Evolutionary conservation across 768 basidiomycete genomes (phyloP).

Genomic region (Leucocoprinus sp.): DNA sequence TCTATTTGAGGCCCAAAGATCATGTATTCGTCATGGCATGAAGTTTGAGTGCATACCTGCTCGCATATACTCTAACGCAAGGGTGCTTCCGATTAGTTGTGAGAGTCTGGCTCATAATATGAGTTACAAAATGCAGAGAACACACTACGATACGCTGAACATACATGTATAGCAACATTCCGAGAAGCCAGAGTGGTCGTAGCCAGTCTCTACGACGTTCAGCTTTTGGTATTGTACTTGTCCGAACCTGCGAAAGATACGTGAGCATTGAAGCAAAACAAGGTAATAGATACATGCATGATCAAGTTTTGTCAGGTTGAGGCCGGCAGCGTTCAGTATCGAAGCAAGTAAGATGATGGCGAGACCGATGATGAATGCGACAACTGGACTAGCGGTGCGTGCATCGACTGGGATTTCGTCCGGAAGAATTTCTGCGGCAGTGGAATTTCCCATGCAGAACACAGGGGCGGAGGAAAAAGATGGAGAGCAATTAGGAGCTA

Average conservation of each 20-base stretch:
- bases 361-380: slow-evolving; percentile 79
- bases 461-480: background rate
- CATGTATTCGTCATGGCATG: too few species aligned
- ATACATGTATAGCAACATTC: slow-evolving; percentile 92
- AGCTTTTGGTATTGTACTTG: slow-evolving; percentile 67
- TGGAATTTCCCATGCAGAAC: slow-evolving; percentile 7
- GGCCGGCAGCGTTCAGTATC: slow-evolving; percentile 84
- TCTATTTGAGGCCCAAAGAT: too few species aligned
- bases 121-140: slow-evolving; percentile 4
- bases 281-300: slow-evolving; percentile 45
- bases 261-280: background rate
- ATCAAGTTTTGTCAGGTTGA: slow-evolving; percentile 92
- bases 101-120: slow-evolving; percentile 45
- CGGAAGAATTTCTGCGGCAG: slow-evolving; percentile 7
- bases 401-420: slow-evolving; percentile 16
- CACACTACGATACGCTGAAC: slow-evolving; percentile 18
- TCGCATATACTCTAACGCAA: slow-evolving; percentile 83
- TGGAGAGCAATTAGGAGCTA: background rate
- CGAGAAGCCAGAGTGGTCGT: slow-evolving; percentile 83
- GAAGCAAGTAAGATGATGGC: slow-evolving; percentile 78
- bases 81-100: slow-evolving; percentile 80
- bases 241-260: slow-evolving; percentile 44
- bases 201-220: slow-evolving; percentile 70
- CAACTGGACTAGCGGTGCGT: slow-evolving; percentile 39
- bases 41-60: slow-evolving; percentile 43